Percentiles rank a stretch among this genome's conserved stretches.
Conservation (phyloP, 2,329 filamentous ascomycete species). For the Ascochyta koolunga region DNA sequence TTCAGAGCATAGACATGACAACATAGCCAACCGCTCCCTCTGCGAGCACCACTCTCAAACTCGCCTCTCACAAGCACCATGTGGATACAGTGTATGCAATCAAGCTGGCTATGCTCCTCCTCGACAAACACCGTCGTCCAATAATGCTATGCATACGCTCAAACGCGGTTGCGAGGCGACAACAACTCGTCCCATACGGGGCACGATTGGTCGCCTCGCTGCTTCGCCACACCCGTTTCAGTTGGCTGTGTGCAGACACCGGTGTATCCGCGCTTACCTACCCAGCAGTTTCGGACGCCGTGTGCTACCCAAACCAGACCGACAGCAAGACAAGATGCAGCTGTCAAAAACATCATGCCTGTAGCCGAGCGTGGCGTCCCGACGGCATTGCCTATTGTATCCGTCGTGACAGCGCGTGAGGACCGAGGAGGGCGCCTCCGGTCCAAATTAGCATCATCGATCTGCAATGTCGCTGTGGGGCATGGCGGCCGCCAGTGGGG, state of each 20-base stretch:
- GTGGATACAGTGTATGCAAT: not conserved
- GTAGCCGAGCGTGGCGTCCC: conserved; percentile 7
- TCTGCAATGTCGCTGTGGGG: conserved; percentile 16
- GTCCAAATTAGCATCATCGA: conserved; percentile 16
- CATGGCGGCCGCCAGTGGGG: conserved; percentile 11
- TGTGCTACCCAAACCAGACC: conserved; percentile 14
- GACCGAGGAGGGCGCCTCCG: not conserved
- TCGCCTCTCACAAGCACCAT: conserved; percentile 2
- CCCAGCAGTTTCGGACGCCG: conserved; percentile 8
- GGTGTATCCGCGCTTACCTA: conserved; percentile 1
- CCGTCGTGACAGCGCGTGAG: conserved; percentile 5
- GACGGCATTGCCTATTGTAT: conserved; percentile 1
- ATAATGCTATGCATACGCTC: conserved; percentile 7
- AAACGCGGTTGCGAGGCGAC: conserved; percentile 9
- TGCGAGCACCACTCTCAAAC: not conserved
- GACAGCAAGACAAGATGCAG: not conserved
- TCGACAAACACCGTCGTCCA: conserved; percentile 4
- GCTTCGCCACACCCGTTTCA: conserved; percentile 17
- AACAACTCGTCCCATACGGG: not conserved
- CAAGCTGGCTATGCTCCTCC: conserved; percentile 6
- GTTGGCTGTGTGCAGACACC: conserved; percentile 3
- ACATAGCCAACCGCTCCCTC: not conserved
- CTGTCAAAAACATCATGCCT: conserved; percentile 9
- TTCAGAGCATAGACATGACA: not conserved
- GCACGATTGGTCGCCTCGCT: conserved; percentile 9